These are phyloP conservation scores for Xylaria sp. DNA, from an alignment of 2,329 filamentous ascomycete genomes.

Conservation along the genomic window DNA sequence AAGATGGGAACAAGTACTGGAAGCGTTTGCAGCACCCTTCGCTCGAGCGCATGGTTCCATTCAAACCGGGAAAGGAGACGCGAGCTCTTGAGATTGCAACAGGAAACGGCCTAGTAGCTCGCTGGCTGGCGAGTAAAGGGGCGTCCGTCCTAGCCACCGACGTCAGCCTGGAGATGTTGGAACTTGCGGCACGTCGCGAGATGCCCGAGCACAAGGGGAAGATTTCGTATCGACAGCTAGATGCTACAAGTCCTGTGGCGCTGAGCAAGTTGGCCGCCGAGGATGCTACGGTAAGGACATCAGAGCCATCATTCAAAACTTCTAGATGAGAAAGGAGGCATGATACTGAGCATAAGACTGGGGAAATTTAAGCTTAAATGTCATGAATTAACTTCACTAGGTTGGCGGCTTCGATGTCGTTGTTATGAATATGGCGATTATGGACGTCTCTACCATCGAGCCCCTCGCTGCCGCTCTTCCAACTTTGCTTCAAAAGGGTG, in stretches of 20 bases:
- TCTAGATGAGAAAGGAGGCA: not conserved
- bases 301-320: not conserved
- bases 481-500: conserved; percentile 15
- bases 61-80: not conserved
- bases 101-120: conserved; percentile 21
- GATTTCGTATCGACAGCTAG: conserved; percentile 8
- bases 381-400: not conserved
- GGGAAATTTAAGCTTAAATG: not conserved
- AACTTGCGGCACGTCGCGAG: conserved; percentile 11
- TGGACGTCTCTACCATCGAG: conserved; percentile 19
- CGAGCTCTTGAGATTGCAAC: conserved; percentile 18
- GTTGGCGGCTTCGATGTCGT: conserved; percentile 13
- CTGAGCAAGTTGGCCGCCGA: not conserved
- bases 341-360: not conserved
- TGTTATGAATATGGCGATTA: conserved; percentile 24
- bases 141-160: conserved; percentile 17
- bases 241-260: conserved; percentile 5
- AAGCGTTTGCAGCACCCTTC: conserved; percentile 8
- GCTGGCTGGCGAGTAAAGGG: conserved; percentile 12
- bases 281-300: not conserved
- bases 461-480: conserved; percentile 19
- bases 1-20: conserved; percentile 24
- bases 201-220: conserved; percentile 10
- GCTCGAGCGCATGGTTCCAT: conserved; percentile 14
- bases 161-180: conserved; percentile 9